Percentiles rank a stretch among this genome's conserved stretches.
Evolutionary conservation across 139 green algal genomes (phyloP).

Genomic region (Picochlorum sp.): DNA sequence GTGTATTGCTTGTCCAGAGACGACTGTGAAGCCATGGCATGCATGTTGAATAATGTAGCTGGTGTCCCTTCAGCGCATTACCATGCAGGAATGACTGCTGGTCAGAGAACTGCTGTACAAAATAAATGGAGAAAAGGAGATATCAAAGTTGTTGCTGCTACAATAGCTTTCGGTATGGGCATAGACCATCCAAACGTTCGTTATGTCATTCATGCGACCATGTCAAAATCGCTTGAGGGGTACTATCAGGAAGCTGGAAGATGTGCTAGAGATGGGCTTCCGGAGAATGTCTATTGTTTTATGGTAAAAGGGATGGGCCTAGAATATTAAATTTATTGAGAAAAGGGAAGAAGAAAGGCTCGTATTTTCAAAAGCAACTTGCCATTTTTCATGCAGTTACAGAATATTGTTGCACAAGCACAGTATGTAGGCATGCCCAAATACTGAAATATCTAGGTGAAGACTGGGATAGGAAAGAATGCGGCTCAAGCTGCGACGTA

Average conservation of each 20-base stretch:
- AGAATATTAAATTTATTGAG: constrained; percentile 29
- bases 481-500: constrained; percentile 23
- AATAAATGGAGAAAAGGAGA: constrained; percentile 45
- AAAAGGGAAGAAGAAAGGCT: constrained; percentile 18
- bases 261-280: constrained; percentile 56
- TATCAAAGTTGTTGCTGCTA: constrained; percentile 11
- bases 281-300: constrained; percentile 48
- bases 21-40: constrained; percentile 35
- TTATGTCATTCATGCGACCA: constrained; percentile 65
- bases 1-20: constrained; percentile 81
- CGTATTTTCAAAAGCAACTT: constrained; percentile 29
- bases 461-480: constrained; percentile 9
- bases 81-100: constrained; percentile 77
- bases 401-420: constrained; percentile 29
- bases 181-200: constrained; percentile 77
- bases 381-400: constrained; percentile 37
- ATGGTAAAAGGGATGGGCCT: constrained; percentile 27
- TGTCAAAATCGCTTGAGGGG: constrained; percentile 46
- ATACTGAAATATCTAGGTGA: constrained; percentile 53
- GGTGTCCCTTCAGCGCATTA: constrained; percentile 59
- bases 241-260: constrained; percentile 66
- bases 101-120: constrained; percentile 67
- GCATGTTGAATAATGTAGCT: constrained; percentile 18
- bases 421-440: constrained; percentile 34
- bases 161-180: constrained; percentile 56